Percentiles rank a stretch among this genome's conserved stretches.
Conservation (phyloP, 495 filamentous ascomycete genomes). For the Penicillium verhagenii region DNA sequence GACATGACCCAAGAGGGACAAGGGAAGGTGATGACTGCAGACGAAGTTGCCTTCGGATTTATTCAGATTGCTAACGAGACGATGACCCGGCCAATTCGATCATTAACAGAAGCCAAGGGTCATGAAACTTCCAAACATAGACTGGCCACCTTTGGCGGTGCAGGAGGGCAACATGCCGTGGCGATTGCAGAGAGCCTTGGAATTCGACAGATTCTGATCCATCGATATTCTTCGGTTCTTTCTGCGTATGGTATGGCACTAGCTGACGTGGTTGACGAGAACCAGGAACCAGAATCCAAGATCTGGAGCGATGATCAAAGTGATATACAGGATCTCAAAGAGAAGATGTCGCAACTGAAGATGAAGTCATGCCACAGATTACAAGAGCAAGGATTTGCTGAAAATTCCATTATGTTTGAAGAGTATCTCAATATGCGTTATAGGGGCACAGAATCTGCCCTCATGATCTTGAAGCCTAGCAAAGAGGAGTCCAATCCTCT, state of each 20-base stretch:
- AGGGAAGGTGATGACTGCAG: conserved; percentile 74
- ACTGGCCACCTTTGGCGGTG: conserved; percentile 55
- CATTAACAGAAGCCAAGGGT: conserved; percentile 52
- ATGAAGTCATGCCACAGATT: conserved; percentile 15
- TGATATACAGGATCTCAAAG: conserved; percentile 15
- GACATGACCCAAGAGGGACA: too few species aligned
- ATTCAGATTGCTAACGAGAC: conserved; percentile 55
- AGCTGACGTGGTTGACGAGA: conserved; percentile 53
- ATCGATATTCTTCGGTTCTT: conserved; percentile 52
- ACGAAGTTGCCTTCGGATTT: conserved; percentile 78
- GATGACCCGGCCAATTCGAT: conserved; percentile 54
- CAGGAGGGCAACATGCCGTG: conserved; percentile 55
- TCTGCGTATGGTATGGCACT: conserved; percentile 55
- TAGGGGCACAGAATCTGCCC: conserved; percentile 45
- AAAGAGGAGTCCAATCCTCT: conserved; percentile 17
- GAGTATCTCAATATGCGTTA: conserved; percentile 52
- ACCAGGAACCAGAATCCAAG: conserved; percentile 47
- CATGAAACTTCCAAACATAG: conserved; percentile 51
- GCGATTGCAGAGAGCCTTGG: conserved; percentile 50
- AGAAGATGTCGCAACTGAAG: conserved; percentile 19
- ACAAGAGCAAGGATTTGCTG: conserved; percentile 33
- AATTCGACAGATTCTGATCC: conserved; percentile 53
- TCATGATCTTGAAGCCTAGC: conserved; percentile 54
- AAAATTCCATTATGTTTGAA: conserved; percentile 38
- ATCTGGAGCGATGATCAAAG: conserved; percentile 6